These are phyloP conservation scores for Trypanosoma avium DNA, from an alignment of 208 protist species.

Conservation along the genomic window DNA sequence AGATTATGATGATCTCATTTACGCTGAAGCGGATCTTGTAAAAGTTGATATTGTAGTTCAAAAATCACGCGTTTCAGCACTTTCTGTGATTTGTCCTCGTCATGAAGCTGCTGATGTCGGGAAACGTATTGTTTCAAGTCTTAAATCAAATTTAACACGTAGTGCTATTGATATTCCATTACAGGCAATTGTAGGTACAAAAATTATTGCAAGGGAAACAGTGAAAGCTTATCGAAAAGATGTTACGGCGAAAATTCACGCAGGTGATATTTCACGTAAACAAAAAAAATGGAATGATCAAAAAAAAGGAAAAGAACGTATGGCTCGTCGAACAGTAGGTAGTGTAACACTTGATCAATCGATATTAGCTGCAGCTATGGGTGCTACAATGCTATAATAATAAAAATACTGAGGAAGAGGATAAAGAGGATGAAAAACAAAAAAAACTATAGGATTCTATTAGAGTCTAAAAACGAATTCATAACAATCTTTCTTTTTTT, in stretches of 20 bases:
- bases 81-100: constrained; percentile 87
- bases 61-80: constrained; percentile 89
- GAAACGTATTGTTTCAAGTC: constrained; percentile 69
- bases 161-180: constrained; percentile 92
- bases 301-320: constrained; percentile 97
- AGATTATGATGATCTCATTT: constrained; percentile 94
- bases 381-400: constrained; percentile 43
- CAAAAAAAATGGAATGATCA: constrained; percentile 97
- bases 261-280: constrained; percentile 96
- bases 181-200: constrained; percentile 85
- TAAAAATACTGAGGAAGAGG: neutral
- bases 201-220: constrained; percentile 93
- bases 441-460: neutral
- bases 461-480: constrained; percentile 20
- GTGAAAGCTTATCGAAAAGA: constrained; percentile 93
- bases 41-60: constrained; percentile 94
- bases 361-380: constrained; percentile 90
- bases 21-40: constrained; percentile 86
- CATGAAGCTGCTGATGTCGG: constrained; percentile 58
- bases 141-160: constrained; percentile 90
- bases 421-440: neutral
- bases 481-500: constrained; percentile 4
- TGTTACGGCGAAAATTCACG: constrained; percentile 95
- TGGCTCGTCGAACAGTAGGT: constrained; percentile 92
- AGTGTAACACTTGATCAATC: constrained; percentile 92